Evolutionary conservation across 805 yeast genomes (phyloP), one percentile per base, ranked within the genome.

Genomic region (Schwanniomyces polymorphus): DNA sequence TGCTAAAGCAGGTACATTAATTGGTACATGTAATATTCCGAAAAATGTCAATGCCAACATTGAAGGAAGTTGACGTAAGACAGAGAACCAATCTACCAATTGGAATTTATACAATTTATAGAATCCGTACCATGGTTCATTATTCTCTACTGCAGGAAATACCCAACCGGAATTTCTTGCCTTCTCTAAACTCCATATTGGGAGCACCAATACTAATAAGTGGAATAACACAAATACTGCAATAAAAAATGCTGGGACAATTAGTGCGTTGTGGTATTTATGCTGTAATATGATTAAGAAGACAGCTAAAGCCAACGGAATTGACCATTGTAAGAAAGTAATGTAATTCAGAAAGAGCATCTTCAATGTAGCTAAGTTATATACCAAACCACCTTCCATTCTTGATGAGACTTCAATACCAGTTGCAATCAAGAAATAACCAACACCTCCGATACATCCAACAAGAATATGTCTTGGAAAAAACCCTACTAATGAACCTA

Each of bases 361-460:
- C 17, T 64, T 45, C 43, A 89, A 65, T 12, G 90, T 88, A 2
- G 68, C 76, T 57, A 71, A 61, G 48, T 82, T 77, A 61, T 89
- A 91, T 43, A 76, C 76, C 38, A 92, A 65, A 2, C 89, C 85
- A 3, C 88, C 88, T 42, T 88, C 88, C 27, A 88, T 66, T 48
- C 96, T 74, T 0, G 97, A 84, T n/a, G 89, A 79, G 0, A 94
- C 97, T 60, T 92, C 97, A 26, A 94, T 68, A 1, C 97, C 99
- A 0, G 99, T 94, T 1, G 88, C 85, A 1, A 91, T 72, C 42
- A 94, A 73, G 66, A 94, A 94, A 68, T 88, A 91, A 7, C 99
- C 99, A 42, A 94, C 99, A 59, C 99, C 99, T 34, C 99, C 99
- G 56, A 94, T 91, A 63, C 98, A 94, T 1, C 99, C 99, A 31